These are phyloP conservation scores for Eucalyptus marginata DNA, from an alignment of 345 rosid genomes.

Conservation along the genomic window DNA sequence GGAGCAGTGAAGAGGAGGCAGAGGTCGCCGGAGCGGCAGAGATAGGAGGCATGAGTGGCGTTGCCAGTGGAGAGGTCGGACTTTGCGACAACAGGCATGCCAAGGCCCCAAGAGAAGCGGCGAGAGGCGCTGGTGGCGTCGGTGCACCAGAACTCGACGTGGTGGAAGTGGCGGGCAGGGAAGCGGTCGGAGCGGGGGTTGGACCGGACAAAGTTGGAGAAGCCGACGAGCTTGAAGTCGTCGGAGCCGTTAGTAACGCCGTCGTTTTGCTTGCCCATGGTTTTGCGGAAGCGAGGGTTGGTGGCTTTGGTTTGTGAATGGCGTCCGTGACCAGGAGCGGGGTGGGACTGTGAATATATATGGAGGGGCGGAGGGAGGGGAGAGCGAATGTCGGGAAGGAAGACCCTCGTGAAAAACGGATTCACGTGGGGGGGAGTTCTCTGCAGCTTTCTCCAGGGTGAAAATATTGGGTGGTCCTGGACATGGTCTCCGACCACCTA, in stretches of 20 bases:
- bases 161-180: conserved; percentile 60
- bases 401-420: neutral
- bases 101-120: conserved; percentile 91
- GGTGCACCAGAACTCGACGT: conserved; percentile 82
- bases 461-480: too few species aligned
- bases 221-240: conserved; percentile 54
- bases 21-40: conserved; percentile 69
- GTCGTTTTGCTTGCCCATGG: neutral
- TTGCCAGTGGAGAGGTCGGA: conserved; percentile 93
- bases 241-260: neutral
- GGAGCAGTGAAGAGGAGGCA: conserved; percentile 67
- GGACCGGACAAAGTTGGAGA: conserved; percentile 43
- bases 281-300: neutral
- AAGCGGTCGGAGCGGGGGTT: conserved; percentile 72
- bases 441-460: too few species aligned
- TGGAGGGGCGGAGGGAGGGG: neutral
- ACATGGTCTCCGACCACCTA: too few species aligned
- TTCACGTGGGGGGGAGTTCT: too few species aligned
- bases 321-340: neutral
- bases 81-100: conserved; percentile 67
- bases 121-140: conserved; percentile 72
- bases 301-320: neutral
- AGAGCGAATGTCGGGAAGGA: neutral
- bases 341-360: neutral
- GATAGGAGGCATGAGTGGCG: conserved; percentile 64